A percentile compares a stretch with the other conserved stretches of the same genome.
These are phyloP conservation scores for Eutypella sp. DNA, from an alignment of 2,329 filamentous ascomycete species.

Conservation along the genomic window DNA sequence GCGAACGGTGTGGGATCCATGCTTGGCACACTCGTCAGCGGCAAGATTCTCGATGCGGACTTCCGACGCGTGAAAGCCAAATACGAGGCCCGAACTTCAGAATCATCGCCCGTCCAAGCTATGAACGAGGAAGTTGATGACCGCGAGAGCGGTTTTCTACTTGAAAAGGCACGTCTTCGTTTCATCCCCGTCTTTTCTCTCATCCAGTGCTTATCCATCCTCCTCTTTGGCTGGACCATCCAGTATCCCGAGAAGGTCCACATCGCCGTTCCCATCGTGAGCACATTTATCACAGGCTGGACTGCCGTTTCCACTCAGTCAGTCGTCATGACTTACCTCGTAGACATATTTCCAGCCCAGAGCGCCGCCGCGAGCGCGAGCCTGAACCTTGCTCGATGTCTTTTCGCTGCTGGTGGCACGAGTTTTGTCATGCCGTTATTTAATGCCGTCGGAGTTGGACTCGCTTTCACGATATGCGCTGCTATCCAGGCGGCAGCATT, in stretches of 20 bases:
- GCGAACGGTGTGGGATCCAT: slow-evolving; percentile 52
- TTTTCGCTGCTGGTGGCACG: slow-evolving; percentile 47
- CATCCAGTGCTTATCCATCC: slow-evolving; percentile 40
- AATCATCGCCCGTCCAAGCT: no score
- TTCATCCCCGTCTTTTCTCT: slow-evolving; percentile 40
- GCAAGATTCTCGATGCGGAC: slow-evolving; percentile 47
- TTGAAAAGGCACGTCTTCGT: slow-evolving; percentile 47
- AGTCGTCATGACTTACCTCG: slow-evolving; percentile 45
- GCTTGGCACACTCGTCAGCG: slow-evolving; percentile 45
- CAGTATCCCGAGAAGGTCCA: slow-evolving; percentile 36
- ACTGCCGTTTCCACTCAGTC: slow-evolving; percentile 44
- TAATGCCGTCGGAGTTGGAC: slow-evolving; percentile 38
- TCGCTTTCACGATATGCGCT: slow-evolving; percentile 42
- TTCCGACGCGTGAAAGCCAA: slow-evolving; percentile 38
- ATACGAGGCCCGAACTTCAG: slow-evolving; percentile 20
- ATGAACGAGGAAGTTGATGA: no score
- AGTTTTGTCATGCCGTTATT: slow-evolving; percentile 46
- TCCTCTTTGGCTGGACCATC: slow-evolving; percentile 50
- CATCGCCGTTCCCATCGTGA: slow-evolving; percentile 44
- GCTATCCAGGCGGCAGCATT: slow-evolving; percentile 39
- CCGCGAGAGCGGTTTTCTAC: slow-evolving; percentile 30
- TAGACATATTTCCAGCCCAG: slow-evolving; percentile 46
- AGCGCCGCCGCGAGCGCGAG: slow-evolving; percentile 49
- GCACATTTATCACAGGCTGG: slow-evolving; percentile 49
- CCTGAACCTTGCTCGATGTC: slow-evolving; percentile 47